Percentiles rank a stretch among this genome's conserved stretches.
Evolutionary conservation across 148 eudicot genomes (phyloP).

Genomic region (Rhododendron vialii): DNA sequence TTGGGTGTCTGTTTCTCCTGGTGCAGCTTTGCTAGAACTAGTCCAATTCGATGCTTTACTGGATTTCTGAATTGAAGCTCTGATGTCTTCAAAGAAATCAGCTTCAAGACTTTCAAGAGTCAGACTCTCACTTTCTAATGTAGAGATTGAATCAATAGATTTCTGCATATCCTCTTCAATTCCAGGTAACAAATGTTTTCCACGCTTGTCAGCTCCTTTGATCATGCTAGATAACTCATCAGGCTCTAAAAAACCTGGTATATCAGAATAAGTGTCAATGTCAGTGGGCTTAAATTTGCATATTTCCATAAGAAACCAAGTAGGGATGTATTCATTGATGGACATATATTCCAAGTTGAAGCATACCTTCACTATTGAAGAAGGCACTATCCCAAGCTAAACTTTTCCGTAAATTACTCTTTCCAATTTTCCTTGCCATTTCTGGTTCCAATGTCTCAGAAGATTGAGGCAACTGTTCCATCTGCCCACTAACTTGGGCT

Average conservation of each 20-base stretch:
- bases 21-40: conserved; percentile 19
- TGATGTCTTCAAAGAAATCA: conserved; percentile 82
- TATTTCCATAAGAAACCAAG: not conserved
- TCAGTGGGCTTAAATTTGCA: not conserved
- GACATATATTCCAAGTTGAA: not conserved
- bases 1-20: conserved; percentile 22
- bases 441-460: conserved; percentile 36
- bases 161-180: conserved; percentile 75
- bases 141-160: conserved; percentile 78
- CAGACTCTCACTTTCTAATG: conserved; percentile 73
- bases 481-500: not conserved
- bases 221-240: conserved; percentile 90
- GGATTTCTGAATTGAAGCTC: conserved; percentile 94
- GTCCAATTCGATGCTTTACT: conserved; percentile 34
- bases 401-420: conserved; percentile 83
- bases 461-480: conserved; percentile 29
- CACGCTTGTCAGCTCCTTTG: conserved; percentile 43
- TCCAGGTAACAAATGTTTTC: conserved; percentile 49
- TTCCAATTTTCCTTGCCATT: conserved; percentile 35
- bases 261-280: not conserved
- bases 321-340: not conserved
- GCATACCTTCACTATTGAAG: conserved; percentile 78
- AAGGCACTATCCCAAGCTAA: conserved; percentile 98
- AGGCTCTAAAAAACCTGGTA: conserved; percentile 77
- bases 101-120: conserved; percentile 69